Conservation (phyloP, 1,284 basidiomycete species). For the Amylostereum areolatum region DNA sequence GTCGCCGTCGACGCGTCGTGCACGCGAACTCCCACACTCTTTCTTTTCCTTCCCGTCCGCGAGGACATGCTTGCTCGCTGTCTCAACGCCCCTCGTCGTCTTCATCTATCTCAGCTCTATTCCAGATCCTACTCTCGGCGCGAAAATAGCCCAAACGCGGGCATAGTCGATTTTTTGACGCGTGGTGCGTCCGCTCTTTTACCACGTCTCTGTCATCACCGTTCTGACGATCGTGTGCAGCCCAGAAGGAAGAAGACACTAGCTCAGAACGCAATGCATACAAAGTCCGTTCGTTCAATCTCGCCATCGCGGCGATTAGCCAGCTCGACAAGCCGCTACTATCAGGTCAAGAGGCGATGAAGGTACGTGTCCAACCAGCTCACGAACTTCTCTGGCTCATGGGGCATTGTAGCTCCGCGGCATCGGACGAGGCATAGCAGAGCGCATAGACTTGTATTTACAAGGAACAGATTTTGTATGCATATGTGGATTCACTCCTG, state of each 20-base stretch:
- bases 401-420: conserved; percentile 30
- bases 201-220: not conserved
- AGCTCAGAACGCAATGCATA: conserved; percentile 34
- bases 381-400: not conserved
- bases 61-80: conserved; percentile 4
- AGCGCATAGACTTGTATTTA: conserved; percentile 35
- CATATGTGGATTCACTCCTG: conserved; percentile 17
- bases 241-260: conserved; percentile 34
- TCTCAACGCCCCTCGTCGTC: not conserved
- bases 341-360: conserved; percentile 33
- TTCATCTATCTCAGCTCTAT: not conserved
- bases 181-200: conserved; percentile 25
- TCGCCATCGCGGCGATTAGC: conserved; percentile 37
- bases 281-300: conserved; percentile 44
- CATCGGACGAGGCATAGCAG: conserved; percentile 35
- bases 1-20: not conserved
- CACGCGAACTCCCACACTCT: not conserved
- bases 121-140: conserved; percentile 3
- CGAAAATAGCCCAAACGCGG: conserved; percentile 28
- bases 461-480: conserved; percentile 28
- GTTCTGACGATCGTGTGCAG: conserved; percentile 22
- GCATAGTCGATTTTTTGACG: conserved; percentile 35
- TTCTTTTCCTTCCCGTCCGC: not conserved
- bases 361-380: conserved; percentile 20
- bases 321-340: conserved; percentile 33